Conservation (phyloP, 192 early-diverging fungal species). For the Coemansia sp. region DNA sequence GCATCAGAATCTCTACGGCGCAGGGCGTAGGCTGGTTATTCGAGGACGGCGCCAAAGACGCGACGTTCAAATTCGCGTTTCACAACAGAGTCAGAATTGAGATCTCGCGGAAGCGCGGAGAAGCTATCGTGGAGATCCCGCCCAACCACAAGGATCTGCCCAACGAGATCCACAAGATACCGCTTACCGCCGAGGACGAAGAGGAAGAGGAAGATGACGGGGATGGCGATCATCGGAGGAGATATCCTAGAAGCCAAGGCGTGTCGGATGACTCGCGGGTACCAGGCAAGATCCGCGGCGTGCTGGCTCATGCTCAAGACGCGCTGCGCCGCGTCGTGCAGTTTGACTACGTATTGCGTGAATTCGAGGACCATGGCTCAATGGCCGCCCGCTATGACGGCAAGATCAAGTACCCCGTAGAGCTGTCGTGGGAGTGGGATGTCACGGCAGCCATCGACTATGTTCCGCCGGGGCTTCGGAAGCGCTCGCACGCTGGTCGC, state of each 20-base stretch:
- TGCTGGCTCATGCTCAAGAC: conserved; percentile 33
- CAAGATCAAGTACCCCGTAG: conserved; percentile 21
- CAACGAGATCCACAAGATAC: conserved; percentile 51
- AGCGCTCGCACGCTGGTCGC: neutral
- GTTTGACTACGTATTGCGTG: conserved; percentile 24
- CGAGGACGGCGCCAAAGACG: conserved; percentile 62
- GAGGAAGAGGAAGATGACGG: neutral
- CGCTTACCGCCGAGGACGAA: conserved; percentile 13
- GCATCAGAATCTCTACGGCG: conserved; percentile 69
- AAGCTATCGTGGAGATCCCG: conserved; percentile 57
- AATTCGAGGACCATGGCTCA: conserved; percentile 20
- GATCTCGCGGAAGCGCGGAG: conserved; percentile 23
- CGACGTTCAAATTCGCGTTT: conserved; percentile 66
- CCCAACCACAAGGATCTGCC: conserved; percentile 38
- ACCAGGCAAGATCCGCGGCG: conserved; percentile 27
- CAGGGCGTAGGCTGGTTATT: conserved; percentile 72
- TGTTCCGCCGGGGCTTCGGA: conserved; percentile 21
- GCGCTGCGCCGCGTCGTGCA: conserved; percentile 20
- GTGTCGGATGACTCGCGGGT: conserved; percentile 10
- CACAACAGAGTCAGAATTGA: conserved; percentile 66
- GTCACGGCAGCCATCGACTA: conserved; percentile 11
- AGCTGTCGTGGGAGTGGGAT: conserved; percentile 26
- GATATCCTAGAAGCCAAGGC: neutral
- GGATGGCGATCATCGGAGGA: too few relatives aligned
- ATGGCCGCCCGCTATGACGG: conserved; percentile 8